Percentiles rank a stretch among this genome's conserved stretches.
phyloP scores from a whole-genome alignment of 495 filamentous ascomycete genomes.

The Clavariopsis aquatica region DNA sequence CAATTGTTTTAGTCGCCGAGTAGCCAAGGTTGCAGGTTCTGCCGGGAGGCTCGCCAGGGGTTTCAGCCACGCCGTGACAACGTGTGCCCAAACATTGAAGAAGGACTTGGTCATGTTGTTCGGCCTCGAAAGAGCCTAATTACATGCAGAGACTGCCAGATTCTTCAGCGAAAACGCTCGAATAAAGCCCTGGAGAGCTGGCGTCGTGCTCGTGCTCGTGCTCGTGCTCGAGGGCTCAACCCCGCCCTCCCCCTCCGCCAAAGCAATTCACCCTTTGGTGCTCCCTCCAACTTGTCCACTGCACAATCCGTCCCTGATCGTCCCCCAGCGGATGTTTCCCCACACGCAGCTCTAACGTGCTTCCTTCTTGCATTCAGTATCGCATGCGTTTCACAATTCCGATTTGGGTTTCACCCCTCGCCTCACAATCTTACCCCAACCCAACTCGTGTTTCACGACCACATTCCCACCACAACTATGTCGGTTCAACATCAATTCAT shows the following conservation, averaged over 20 bases:
- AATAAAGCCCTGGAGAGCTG: too few relatives aligned
- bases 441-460: conserved; percentile 18
- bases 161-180: too few relatives aligned
- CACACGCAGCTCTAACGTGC: not conserved
- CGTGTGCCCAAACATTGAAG: not conserved
- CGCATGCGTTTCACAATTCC: conserved; percentile 1
- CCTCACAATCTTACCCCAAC: conserved; percentile 4
- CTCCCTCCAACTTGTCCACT: not conserved
- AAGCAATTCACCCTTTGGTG: too few relatives aligned
- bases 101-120: not conserved
- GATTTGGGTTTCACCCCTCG: conserved; percentile 20
- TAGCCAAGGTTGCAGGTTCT: not conserved
- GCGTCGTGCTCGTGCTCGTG: too few relatives aligned
- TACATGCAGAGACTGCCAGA: too few relatives aligned
- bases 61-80: not conserved
- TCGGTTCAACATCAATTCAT: not conserved
- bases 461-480: not conserved
- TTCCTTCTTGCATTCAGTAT: not conserved
- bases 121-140: too few relatives aligned
- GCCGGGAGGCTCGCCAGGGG: not conserved
- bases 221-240: too few relatives aligned
- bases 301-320: not conserved
- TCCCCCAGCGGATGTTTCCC: not conserved
- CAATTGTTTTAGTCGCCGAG: not conserved
- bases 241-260: too few relatives aligned